phyloP scores from a whole-genome alignment of 2,329 filamentous ascomycete genomes.

The Aspergillus udagawae region DNA sequence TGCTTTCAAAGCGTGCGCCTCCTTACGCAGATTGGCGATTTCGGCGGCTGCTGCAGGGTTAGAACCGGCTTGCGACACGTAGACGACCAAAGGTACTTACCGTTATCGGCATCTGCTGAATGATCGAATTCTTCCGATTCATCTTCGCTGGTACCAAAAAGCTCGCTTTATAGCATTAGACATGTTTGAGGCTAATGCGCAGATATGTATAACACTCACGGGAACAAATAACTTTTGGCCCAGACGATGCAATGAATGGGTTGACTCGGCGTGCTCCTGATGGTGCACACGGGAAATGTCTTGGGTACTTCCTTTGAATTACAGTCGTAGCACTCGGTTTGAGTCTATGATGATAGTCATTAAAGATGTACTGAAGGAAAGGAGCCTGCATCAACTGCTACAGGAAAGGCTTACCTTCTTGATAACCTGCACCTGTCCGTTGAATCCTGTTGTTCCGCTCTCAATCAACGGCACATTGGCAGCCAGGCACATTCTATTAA shows the following conservation, averaged over 20 bases:
- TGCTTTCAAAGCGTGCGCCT: slow-evolving; percentile 76
- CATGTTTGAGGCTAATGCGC: background rate
- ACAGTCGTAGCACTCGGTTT: slow-evolving; percentile 96
- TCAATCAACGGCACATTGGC: slow-evolving; percentile 88
- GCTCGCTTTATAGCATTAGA: slow-evolving; percentile 54
- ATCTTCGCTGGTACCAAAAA: slow-evolving; percentile 89
- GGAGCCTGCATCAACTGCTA: background rate
- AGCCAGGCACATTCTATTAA: slow-evolving; percentile 95
- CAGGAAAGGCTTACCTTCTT: slow-evolving; percentile 56
- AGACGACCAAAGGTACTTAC: slow-evolving; percentile 32
- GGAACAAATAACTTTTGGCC: slow-evolving; percentile 94
- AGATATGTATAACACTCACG: slow-evolving; percentile 38
- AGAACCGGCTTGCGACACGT: slow-evolving; percentile 8
- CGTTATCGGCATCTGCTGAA: slow-evolving; percentile 76
- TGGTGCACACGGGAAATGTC: slow-evolving; percentile 93
- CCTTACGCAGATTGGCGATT: slow-evolving; percentile 80
- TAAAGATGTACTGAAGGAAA: background rate
- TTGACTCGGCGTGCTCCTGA: slow-evolving; percentile 91
- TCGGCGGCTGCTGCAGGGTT: slow-evolving; percentile 56
- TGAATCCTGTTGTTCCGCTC: slow-evolving; percentile 96
- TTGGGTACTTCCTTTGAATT: slow-evolving; percentile 85
- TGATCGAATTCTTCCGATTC: slow-evolving; percentile 75
- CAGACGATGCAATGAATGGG: slow-evolving; percentile 98
- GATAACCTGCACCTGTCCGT: slow-evolving; percentile 95
- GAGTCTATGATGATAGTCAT: slow-evolving; percentile 47